Evolutionary conservation across 2,329 filamentous ascomycete genomes (phyloP).

Genomic region (Colletotrichum limetticola): DNA sequence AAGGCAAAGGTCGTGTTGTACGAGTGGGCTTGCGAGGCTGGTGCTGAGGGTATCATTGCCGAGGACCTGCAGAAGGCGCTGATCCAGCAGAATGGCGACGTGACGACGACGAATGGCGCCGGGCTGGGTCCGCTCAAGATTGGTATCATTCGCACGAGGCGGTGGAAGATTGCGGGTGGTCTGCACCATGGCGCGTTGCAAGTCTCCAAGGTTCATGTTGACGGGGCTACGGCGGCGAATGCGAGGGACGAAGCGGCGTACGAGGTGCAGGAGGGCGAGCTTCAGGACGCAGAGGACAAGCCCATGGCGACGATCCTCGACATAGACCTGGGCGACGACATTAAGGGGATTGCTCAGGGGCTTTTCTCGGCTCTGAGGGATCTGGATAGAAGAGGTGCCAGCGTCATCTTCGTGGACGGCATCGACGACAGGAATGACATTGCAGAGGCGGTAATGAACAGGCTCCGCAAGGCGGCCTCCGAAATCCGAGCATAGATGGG

Average conservation of each 20-base stretch:
- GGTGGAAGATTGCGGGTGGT: slow-evolving; percentile 60
- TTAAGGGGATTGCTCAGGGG: slow-evolving; percentile 81
- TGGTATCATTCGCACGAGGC: slow-evolving; percentile 66
- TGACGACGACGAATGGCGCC: slow-evolving; percentile 36
- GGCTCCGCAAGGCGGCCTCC: slow-evolving; percentile 80
- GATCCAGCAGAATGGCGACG: slow-evolving; percentile 27
- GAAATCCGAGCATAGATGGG: slow-evolving; percentile 61
- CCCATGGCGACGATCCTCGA: slow-evolving; percentile 67
- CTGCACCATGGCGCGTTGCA: slow-evolving; percentile 46
- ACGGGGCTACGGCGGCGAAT: slow-evolving; percentile 36
- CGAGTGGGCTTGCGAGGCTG: slow-evolving; percentile 62
- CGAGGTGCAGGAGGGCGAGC: slow-evolving; percentile 53
- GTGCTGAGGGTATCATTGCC: slow-evolving; percentile 47
- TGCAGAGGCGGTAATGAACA: slow-evolving; percentile 88
- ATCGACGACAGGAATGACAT: slow-evolving; percentile 83
- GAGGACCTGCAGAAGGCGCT: slow-evolving; percentile 46
- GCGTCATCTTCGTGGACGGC: slow-evolving; percentile 91
- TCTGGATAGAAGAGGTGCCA: slow-evolving; percentile 81
- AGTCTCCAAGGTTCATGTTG: slow-evolving; percentile 42
- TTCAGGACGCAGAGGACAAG: slow-evolving; percentile 47
- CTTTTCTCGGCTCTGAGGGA: slow-evolving; percentile 89
- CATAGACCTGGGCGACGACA: slow-evolving; percentile 77
- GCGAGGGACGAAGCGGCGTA: slow-evolving; percentile 46
- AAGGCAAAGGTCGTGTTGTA: slow-evolving; percentile 87
- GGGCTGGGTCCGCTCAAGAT: slow-evolving; percentile 45